These are phyloP conservation scores for Amanita thiersii DNA, from an alignment of 768 basidiomycete genomes.

Conservation along the genomic window DNA sequence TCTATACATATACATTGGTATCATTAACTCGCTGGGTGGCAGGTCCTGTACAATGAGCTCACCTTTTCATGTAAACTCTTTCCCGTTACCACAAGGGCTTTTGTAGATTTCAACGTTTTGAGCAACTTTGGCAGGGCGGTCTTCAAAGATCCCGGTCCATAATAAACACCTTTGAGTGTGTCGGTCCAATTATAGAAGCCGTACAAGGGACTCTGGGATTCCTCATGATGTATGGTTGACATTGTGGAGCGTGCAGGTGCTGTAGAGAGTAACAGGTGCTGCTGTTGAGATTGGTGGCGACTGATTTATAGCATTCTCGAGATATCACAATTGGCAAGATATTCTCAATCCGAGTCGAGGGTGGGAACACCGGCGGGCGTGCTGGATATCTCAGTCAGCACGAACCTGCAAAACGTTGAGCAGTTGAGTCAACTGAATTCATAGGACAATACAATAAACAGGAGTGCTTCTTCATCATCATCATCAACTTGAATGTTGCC, in stretches of 20 bases:
- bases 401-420: too few species aligned
- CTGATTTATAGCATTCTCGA: too few species aligned
- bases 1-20: slow-evolving; percentile 33
- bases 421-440: too few species aligned
- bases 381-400: too few species aligned
- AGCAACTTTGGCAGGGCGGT: slow-evolving; percentile 61
- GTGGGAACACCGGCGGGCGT: too few species aligned
- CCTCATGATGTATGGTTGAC: background rate
- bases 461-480: too few species aligned
- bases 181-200: slow-evolving; percentile 66
- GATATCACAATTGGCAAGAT: background rate
- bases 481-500: too few species aligned
- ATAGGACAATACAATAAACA: too few species aligned
- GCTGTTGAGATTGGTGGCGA: too few species aligned
- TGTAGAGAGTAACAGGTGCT: too few species aligned
- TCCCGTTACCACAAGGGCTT: slow-evolving; percentile 67
- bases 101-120: slow-evolving; percentile 43
- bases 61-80: slow-evolving; percentile 62
- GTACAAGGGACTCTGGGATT: slow-evolving; percentile 21
- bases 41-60: slow-evolving; percentile 2
- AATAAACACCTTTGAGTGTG: slow-evolving; percentile 59
- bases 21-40: background rate
- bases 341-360: too few species aligned
- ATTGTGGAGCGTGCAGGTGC: too few species aligned
- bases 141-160: slow-evolving; percentile 59